Evolutionary conservation across 345 rosid genomes (phyloP).

Genomic region (Gossypium australe): DNA sequence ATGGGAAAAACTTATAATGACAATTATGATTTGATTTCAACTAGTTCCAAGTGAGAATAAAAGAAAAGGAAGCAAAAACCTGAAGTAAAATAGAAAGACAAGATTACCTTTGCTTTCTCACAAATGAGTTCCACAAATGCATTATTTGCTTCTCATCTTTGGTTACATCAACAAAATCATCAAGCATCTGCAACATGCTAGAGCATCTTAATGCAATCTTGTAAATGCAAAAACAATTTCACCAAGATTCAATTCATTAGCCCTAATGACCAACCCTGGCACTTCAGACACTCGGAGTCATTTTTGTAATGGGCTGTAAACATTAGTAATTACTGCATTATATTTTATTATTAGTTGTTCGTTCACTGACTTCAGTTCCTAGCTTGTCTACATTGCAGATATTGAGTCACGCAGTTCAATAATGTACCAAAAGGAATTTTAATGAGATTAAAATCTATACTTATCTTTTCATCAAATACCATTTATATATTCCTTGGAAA

Average conservation of each 20-base stretch:
- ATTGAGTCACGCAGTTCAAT: neutral
- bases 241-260: neutral
- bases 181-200: constrained; percentile 74
- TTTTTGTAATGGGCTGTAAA: neutral
- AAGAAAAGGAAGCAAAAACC: neutral
- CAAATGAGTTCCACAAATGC: constrained; percentile 99
- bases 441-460: neutral
- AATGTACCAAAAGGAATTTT: neutral
- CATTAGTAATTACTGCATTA: neutral
- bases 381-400: neutral
- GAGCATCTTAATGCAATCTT: neutral
- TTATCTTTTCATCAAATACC: neutral
- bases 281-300: neutral
- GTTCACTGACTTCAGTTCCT: neutral
- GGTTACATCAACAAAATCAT: constrained; percentile 97
- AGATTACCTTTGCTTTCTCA: constrained; percentile 85
- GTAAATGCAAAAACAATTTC: neutral
- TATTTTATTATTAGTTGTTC: neutral
- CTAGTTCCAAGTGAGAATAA: neutral
- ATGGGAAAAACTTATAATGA: neutral
- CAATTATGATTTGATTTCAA: neutral
- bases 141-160: constrained; percentile 93
- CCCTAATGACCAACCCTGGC: neutral
- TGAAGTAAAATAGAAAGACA: neutral
- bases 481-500: neutral